Evolutionary conservation across 805 yeast species (phyloP).

Genomic region (Candida maris): DNA sequence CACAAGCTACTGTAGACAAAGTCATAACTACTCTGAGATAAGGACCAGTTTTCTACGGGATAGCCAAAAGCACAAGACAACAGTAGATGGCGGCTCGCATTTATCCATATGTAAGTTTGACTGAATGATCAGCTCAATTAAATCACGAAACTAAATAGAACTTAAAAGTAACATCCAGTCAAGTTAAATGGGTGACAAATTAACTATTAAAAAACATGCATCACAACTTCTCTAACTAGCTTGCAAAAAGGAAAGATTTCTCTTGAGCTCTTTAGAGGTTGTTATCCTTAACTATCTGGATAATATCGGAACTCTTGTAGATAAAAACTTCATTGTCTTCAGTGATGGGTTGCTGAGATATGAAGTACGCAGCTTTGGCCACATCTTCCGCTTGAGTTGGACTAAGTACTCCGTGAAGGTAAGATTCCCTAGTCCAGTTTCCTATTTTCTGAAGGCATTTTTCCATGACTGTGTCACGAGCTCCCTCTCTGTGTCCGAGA

Average conservation of each 20-base stretch:
- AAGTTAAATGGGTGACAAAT: constrained; percentile 27
- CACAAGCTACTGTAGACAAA: too few species aligned
- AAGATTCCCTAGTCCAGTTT: constrained; percentile 31
- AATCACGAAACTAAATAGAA: constrained; percentile 4
- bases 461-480: constrained; percentile 34
- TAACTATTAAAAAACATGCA: neutral
- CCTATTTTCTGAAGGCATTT: constrained; percentile 33
- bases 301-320: constrained; percentile 18
- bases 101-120: too few species aligned
- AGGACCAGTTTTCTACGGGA: too few species aligned
- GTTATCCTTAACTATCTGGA: constrained; percentile 14
- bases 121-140: too few species aligned
- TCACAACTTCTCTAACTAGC: too few species aligned
- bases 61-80: too few species aligned
- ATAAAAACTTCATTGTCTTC: constrained; percentile 19
- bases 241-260: too few species aligned
- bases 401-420: constrained; percentile 29
- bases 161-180: neutral
- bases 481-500: constrained; percentile 56
- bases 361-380: constrained; percentile 43
- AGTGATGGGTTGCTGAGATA: constrained; percentile 14
- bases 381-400: constrained; percentile 68
- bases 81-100: too few species aligned
- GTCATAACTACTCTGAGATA: too few species aligned
- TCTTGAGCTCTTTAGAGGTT: neutral